Percentiles rank a stretch among this genome's conserved stretches.
phyloP scores from a whole-genome alignment of 2,329 filamentous ascomycete species.

The Epicoccum sorghinum region DNA sequence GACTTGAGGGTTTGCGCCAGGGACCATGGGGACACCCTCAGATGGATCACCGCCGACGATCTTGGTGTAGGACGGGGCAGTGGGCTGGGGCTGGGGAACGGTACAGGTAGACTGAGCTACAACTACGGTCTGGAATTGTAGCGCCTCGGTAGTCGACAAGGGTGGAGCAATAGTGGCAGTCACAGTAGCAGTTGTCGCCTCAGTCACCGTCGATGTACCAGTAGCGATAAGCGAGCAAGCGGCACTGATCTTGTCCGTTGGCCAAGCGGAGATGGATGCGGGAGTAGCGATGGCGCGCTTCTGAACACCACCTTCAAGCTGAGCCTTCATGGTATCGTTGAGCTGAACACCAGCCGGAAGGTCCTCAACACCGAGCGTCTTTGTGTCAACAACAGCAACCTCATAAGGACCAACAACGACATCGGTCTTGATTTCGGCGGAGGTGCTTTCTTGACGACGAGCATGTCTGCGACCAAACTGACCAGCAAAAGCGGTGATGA shows the following conservation, averaged over 20 bases:
- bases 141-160: neutral
- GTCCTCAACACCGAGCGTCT: neutral
- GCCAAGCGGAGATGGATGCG: constrained; percentile 2
- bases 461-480: neutral
- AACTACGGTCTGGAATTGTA: neutral
- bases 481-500: neutral
- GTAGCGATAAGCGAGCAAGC: neutral
- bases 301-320: neutral
- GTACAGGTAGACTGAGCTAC: neutral
- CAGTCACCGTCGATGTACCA: neutral
- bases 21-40: neutral
- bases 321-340: neutral
- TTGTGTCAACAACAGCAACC: neutral
- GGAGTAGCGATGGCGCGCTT: constrained; percentile 1
- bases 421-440: neutral
- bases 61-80: constrained; percentile 1
- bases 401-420: constrained; percentile 3
- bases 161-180: neutral
- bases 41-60: constrained; percentile 1
- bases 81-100: neutral
- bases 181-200: neutral
- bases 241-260: neutral
- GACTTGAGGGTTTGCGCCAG: neutral
- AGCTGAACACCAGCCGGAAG: neutral
- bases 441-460: neutral